These are phyloP conservation scores for Scedosporium minutisporum DNA, from an alignment of 2,329 filamentous ascomycete species.

Conservation along the genomic window DNA sequence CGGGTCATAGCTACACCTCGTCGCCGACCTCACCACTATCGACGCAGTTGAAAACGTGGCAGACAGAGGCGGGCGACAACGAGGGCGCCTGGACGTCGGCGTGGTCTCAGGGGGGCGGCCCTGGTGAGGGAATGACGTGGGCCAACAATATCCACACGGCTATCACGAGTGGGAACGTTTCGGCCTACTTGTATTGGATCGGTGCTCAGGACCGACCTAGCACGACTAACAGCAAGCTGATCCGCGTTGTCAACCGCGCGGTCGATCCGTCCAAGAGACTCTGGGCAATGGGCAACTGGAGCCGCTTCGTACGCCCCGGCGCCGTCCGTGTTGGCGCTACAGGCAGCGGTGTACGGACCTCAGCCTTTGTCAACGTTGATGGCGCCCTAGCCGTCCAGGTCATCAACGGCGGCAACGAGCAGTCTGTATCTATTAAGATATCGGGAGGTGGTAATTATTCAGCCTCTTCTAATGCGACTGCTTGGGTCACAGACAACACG, in stretches of 20 bases:
- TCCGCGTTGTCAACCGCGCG: not conserved
- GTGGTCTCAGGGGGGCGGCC: conserved; percentile 36
- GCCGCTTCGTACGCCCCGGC: conserved; percentile 24
- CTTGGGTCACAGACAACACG: conserved; percentile 3
- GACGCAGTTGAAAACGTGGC: conserved; percentile 35
- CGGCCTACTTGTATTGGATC: conserved; percentile 46
- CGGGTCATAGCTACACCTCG: conserved; percentile 30
- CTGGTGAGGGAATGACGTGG: conserved; percentile 44
- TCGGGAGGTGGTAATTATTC: not conserved
- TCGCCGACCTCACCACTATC: conserved; percentile 26
- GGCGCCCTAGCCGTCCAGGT: conserved; percentile 22
- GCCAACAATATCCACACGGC: conserved; percentile 42
- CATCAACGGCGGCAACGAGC: conserved; percentile 4
- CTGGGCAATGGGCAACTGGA: conserved; percentile 33
- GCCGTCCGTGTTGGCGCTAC: not conserved
- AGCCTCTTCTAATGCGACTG: not conserved
- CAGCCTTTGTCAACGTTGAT: conserved; percentile 26
- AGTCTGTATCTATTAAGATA: not conserved
- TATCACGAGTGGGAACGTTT: conserved; percentile 38
- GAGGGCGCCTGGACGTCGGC: conserved; percentile 16
- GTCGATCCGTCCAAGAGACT: conserved; percentile 14
- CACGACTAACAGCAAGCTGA: conserved; percentile 5
- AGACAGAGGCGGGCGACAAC: conserved; percentile 28
- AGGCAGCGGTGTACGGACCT: conserved; percentile 20
- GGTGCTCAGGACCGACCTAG: conserved; percentile 16